Percentiles rank a stretch among this genome's conserved stretches.
Evolutionary conservation across 345 rosid genomes (phyloP).

Genomic region (Passiflora organensis): DNA sequence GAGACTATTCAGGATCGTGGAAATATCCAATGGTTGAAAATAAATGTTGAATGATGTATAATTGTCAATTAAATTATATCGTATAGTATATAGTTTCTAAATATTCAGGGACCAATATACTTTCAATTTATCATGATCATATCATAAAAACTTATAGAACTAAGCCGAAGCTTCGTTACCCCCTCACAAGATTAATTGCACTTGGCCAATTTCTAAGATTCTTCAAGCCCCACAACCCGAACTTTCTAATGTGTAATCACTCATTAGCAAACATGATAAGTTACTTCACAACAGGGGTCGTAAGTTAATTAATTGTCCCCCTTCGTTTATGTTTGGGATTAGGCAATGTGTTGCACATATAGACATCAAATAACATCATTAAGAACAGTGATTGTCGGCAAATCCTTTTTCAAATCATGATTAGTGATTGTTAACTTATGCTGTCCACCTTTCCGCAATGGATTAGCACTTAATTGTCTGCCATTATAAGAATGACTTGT

Average conservation of each 20-base stretch:
- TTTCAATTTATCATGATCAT: too few relatives aligned
- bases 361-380: conserved; percentile 15
- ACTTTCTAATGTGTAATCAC: background rate
- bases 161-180: too few relatives aligned
- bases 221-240: conserved; percentile 7
- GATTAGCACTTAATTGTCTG: conserved; percentile 26
- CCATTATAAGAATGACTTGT: conserved; percentile 17
- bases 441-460: conserved; percentile 5
- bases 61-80: too few relatives aligned
- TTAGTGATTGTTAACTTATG: background rate
- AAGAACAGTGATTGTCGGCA: conserved; percentile 59
- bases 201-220: background rate
- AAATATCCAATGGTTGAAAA: too few relatives aligned
- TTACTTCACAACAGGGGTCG: background rate
- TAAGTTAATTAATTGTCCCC: background rate
- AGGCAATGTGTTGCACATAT: background rate
- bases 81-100: too few relatives aligned
- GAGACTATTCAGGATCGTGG: too few relatives aligned
- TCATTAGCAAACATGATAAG: conserved; percentile 5
- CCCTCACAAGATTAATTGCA: background rate
- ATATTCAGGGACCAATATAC: too few relatives aligned
- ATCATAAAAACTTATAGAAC: too few relatives aligned
- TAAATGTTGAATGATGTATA: too few relatives aligned
- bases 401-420: conserved; percentile 24
- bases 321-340: conserved; percentile 11